Evolutionary conservation across 139 green algal genomes (phyloP).

Genomic region (Trebouxia sp.): DNA sequence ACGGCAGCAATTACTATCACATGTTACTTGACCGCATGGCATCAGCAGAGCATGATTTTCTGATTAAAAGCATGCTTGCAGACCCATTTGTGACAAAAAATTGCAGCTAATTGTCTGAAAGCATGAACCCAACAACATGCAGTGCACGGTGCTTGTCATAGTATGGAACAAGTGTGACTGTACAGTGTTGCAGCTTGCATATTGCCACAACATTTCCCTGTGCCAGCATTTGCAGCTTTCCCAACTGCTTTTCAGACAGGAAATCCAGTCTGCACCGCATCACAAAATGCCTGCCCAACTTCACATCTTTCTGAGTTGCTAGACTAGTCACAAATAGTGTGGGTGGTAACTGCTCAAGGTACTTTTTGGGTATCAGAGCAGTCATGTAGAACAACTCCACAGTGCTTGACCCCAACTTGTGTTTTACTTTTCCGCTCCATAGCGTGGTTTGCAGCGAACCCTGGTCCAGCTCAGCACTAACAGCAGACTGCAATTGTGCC

Average conservation of each 20-base stretch:
- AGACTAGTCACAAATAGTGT: constrained; percentile 38
- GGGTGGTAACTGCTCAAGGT: constrained; percentile 34
- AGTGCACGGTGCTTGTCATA: constrained; percentile 22
- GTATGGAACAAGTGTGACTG: constrained; percentile 40
- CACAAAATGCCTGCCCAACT: constrained; percentile 36
- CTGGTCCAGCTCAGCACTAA: constrained; percentile 9
- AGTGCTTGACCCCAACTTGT: not conserved
- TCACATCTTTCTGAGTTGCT: constrained; percentile 14
- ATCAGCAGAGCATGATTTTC: too few species aligned
- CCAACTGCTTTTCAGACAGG: constrained; percentile 35
- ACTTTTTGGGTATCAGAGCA: constrained; percentile 32
- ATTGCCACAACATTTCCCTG: constrained; percentile 34
- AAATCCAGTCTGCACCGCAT: constrained; percentile 36
- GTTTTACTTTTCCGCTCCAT: constrained; percentile 22
- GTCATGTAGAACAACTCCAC: constrained; percentile 41
- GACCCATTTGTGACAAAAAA: not conserved
- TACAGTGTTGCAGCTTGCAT: constrained; percentile 38
- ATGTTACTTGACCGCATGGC: too few species aligned
- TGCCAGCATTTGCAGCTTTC: constrained; percentile 31
- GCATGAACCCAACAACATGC: constrained; percentile 37
- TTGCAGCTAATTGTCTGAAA: constrained; percentile 25
- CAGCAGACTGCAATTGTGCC: not conserved
- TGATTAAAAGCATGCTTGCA: too few species aligned
- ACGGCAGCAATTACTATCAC: too few species aligned
- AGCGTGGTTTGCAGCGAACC: constrained; percentile 10